These are phyloP conservation scores for Triticum monococcum DNA, from an alignment of 176 grass and related monocot species.

Conservation along the genomic window DNA sequence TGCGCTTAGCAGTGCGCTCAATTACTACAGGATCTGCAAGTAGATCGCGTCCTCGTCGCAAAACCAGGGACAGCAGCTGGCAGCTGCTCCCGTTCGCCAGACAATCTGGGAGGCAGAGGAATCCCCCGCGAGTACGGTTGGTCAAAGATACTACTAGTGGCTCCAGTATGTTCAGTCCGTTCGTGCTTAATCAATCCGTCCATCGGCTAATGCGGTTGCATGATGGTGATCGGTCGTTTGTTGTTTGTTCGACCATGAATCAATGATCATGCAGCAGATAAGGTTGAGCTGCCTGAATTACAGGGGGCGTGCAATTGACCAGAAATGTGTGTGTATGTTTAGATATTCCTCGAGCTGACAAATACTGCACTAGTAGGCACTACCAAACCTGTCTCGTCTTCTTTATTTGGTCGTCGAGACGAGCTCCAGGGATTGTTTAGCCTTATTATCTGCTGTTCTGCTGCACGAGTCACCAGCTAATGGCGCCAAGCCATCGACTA, in stretches of 20 bases:
- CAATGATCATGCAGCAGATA: not conserved
- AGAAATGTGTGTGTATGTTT: not conserved
- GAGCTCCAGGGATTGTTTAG: not conserved
- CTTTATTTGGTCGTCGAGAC: not conserved
- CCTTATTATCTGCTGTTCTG: not conserved
- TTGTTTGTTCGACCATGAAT: not conserved
- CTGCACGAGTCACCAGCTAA: not conserved
- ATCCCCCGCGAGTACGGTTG: not conserved
- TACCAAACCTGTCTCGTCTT: not conserved
- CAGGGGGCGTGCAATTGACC: not conserved
- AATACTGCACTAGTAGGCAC: not conserved
- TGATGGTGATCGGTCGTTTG: not conserved
- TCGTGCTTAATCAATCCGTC: not conserved
- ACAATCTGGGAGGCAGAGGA: not conserved
- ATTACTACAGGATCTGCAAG: not conserved
- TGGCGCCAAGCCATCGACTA: not conserved
- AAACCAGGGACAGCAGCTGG: not conserved
- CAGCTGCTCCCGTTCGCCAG: not conserved
- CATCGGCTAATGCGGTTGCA: not conserved
- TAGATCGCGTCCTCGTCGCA: not conserved
- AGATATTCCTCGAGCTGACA: not conserved
- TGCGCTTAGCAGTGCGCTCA: too few relatives aligned
- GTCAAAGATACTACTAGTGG: not conserved
- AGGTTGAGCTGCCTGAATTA: not conserved
- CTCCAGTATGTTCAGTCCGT: not conserved